Conservation (phyloP, 495 filamentous ascomycete species). For the Podospora didyma region DNA sequence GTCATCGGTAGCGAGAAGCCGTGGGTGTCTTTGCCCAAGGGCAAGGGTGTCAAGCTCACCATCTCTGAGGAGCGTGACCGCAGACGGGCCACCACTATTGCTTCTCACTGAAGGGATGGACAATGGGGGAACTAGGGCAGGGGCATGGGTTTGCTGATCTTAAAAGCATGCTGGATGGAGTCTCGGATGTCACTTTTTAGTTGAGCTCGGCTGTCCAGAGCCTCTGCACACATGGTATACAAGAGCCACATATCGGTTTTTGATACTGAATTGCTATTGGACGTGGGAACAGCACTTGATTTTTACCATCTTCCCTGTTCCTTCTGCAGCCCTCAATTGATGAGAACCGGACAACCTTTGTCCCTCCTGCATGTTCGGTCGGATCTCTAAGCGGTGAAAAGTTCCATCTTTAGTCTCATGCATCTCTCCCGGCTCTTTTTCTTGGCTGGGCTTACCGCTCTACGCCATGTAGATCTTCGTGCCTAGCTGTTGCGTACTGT, state of each 20-base stretch:
- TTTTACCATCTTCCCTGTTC: background rate
- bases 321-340: background rate
- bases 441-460: background rate
- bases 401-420: background rate
- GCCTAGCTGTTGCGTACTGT: no score
- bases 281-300: constrained; percentile 11
- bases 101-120: constrained; percentile 47
- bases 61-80: constrained; percentile 98
- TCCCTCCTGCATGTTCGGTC: background rate
- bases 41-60: constrained; percentile 99
- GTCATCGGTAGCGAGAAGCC: constrained; percentile 97
- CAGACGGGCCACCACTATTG: constrained; percentile 73
- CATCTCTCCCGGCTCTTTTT: background rate
- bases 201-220: constrained; percentile 15
- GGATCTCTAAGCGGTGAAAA: background rate
- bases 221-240: constrained; percentile 23
- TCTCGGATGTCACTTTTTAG: constrained; percentile 30
- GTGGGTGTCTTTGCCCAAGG: constrained; percentile 98
- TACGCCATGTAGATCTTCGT: background rate
- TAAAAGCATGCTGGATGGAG: constrained; percentile 30
- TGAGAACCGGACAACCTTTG: background rate
- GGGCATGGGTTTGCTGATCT: constrained; percentile 26
- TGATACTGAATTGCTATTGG: constrained; percentile 23
- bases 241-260: constrained; percentile 14
- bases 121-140: constrained; percentile 11